phyloP scores from a whole-genome alignment of 345 rosid species.

The Sapria himalayana region DNA sequence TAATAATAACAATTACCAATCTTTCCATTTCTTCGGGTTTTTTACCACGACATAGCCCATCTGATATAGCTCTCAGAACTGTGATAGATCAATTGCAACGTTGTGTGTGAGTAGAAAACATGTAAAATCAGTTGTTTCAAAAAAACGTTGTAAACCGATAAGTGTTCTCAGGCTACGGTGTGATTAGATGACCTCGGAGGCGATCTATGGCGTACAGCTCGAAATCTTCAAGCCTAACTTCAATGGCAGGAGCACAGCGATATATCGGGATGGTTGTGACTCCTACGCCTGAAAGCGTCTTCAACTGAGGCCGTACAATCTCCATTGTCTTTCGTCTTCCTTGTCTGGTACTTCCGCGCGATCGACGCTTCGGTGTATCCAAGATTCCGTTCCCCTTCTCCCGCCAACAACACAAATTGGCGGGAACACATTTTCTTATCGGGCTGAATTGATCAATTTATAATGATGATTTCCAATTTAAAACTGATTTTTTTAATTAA shows the following conservation, averaged over 20 bases:
- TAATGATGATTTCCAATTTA: no score
- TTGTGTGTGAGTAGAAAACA: neutral
- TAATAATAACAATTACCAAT: conserved; percentile 17
- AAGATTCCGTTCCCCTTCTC: no score
- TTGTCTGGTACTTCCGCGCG: no score
- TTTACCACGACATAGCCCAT: conserved; percentile 64
- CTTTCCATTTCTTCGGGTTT: conserved; percentile 55
- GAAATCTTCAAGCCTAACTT: conserved; percentile 78
- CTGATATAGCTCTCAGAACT: conserved; percentile 68
- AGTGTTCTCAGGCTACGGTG: no score
- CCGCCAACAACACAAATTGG: no score
- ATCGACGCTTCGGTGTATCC: no score
- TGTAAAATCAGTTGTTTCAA: neutral
- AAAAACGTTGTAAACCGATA: neutral
- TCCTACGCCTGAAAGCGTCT: conserved; percentile 10
- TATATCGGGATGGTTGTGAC: conserved; percentile 39
- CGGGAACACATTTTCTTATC: no score
- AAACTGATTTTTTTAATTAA: no score
- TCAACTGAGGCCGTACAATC: conserved; percentile 17
- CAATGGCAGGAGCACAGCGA: conserved; percentile 59
- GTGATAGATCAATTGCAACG: conserved; percentile 6
- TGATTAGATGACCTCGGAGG: conserved; percentile 36
- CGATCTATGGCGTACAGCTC: conserved; percentile 85
- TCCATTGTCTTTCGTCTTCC: conserved; percentile 22
- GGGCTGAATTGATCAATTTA: no score